Evolutionary conservation across 1,284 basidiomycete genomes (phyloP), one percentile per base, ranked within the genome.

Genomic region (Naganishia sp.): DNA sequence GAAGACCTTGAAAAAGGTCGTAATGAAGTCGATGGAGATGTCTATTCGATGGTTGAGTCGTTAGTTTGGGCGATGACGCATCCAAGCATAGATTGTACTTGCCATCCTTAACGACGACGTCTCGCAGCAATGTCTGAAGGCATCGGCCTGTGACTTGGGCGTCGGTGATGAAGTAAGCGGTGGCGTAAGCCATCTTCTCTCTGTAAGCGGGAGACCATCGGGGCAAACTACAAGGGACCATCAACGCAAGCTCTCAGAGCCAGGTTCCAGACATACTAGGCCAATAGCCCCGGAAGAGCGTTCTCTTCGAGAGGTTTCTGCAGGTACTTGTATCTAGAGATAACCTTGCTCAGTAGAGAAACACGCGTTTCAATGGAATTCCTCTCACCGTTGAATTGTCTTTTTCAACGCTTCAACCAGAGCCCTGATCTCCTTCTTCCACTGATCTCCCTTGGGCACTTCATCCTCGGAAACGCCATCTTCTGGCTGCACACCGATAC

Each of bases 71-170:
- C 11, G 69, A 65, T 51, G 39, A 32, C 17, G 63, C 13, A 45
- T 49, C 17, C 17, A 17, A 46, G 45, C 18, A 25, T 17, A 7
- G 5, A 13, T 53, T n/a, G 10, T 15, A n/a, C 9, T 13, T 15
- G 89, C 90, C 88, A 73, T 97, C 94, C 83, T 97, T 97, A 75
- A 94, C 85, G 69, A 98, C 85, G 77, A 96, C 93, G 72, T 97
- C 94, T 80, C 93, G 95, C 72, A 90, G 88, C 73, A 98, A 82
- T 77, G 86, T 88, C 74, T 86, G 84, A 61, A 98, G 83, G 76
- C 90, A 90, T 72, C 85, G 83, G 18, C 90, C 86, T 69, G 85
- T 85, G 68, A 87, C 87, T 68, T 94, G 87, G 65, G 90, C 88
- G 75, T 91, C 89, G 49, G 90, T 85, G 69, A 96, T 83, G 74